Base-by-base conservation (phyloP, 2,329 filamentous ascomycete genomes). In the Talaromyces verruculosus region DNA sequence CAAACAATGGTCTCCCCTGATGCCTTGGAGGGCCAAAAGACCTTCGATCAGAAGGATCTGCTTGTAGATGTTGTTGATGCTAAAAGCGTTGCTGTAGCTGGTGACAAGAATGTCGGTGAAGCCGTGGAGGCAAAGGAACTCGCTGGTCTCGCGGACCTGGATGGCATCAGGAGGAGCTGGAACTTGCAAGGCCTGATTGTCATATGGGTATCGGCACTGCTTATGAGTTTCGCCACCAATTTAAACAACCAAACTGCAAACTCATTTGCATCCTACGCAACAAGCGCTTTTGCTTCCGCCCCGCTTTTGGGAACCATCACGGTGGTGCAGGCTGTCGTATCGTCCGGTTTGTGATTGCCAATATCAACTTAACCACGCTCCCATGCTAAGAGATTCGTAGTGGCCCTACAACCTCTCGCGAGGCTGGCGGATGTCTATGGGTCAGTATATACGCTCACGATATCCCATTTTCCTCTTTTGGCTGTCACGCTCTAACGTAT, bases 391-490 rank as follows among this genome's bases (percentile, higher is more conserved):
- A 53, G 11, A 39, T 11, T 35, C 37, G 25, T n/a, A 62, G 61
- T 63, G 15, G 61, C 49, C 15, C 53, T 63, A 43, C 61, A 63
- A 57, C 61, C 61, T 45, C 61, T 63, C 37, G 61, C 61, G 5
- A 63, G 61, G 37, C 61, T 63, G 30, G 61, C 61, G 10, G 61
- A 63, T 57, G 61, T 63, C 25, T 63, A 63, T 17, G 61, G 61
- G 61, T 57, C 11, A 63, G 61, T 63, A 63, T 63, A 35, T 35
- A 11, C 10, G 33, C 10, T 35, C 33, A 63, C 22, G 5, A 45
- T 43, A 43, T n/a, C 39, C 17, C 1, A 6, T n/a, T 6, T 43
- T 43, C 17, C 39, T n/a, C 15, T 6, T 43, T 43, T 43, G 39
- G 28, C 6, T n/a, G 41, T 30, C 28, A 2, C 28, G 1, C 22